phyloP scores from a whole-genome alignment of 768 basidiomycete species.

The Rhodosporidiobolus sp. region DNA sequence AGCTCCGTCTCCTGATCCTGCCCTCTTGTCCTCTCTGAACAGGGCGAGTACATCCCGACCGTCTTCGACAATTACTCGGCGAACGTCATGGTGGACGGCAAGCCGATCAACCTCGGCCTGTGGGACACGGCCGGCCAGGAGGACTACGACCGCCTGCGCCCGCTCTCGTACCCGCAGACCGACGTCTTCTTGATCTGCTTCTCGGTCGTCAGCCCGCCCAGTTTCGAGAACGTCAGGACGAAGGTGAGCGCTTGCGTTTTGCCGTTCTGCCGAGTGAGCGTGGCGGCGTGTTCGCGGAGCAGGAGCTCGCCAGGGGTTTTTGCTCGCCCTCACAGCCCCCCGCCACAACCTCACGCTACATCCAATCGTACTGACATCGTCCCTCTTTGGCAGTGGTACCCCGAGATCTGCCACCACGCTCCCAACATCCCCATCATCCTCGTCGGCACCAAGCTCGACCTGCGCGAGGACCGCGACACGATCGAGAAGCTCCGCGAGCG shows the following conservation, averaged over 20 bases:
- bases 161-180: constrained; percentile 97
- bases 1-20: constrained; percentile 52
- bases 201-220: constrained; percentile 94
- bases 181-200: constrained; percentile 99
- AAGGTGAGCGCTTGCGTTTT: constrained; percentile 62
- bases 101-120: constrained; percentile 93
- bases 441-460: constrained; percentile 94
- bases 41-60: constrained; percentile 97
- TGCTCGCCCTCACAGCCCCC: constrained; percentile 3
- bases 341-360: not conserved
- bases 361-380: not conserved
- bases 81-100: constrained; percentile 97
- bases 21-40: constrained; percentile 25
- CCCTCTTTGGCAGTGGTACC: constrained; percentile 68
- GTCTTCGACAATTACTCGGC: constrained; percentile 96
- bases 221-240: constrained; percentile 97
- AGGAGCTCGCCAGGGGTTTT: too few species aligned
- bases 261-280: not conserved
- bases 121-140: constrained; percentile 99
- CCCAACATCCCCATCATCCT: constrained; percentile 88
- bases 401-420: constrained; percentile 95
- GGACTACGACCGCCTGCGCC: constrained; percentile 96
- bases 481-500: constrained; percentile 91
- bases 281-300: too few species aligned
- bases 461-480: constrained; percentile 89